Conservation (phyloP, 2,329 filamentous ascomycete genomes). For the Aspergillus aculeatinus region DNA sequence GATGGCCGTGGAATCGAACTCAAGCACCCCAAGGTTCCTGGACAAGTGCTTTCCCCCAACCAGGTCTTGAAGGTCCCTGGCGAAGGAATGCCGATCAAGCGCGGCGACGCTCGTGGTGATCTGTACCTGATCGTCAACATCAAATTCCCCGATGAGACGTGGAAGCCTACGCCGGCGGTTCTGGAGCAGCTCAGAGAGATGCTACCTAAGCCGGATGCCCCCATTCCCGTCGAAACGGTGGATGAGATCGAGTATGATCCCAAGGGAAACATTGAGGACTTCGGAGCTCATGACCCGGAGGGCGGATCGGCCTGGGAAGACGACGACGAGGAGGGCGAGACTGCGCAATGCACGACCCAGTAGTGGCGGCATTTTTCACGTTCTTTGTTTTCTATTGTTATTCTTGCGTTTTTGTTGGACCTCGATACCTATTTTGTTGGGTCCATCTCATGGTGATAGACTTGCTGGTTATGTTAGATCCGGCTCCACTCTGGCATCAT, state of each 20-base stretch:
- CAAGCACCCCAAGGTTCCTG: conserved; percentile 70
- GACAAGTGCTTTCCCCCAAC: conserved; percentile 77
- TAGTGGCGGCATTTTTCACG: conserved; percentile 26
- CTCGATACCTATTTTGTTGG: conserved; percentile 12
- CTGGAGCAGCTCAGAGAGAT: conserved; percentile 72
- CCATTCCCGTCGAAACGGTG: conserved; percentile 69
- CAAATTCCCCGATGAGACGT: conserved; percentile 83
- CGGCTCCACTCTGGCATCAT: conserved; percentile 27
- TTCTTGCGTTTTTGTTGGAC: conserved; percentile 7
- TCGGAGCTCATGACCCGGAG: conserved; percentile 46
- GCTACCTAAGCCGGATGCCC: conserved; percentile 63
- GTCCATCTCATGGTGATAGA: conserved; percentile 20
- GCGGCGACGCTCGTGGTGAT: conserved; percentile 78
- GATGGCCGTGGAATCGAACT: conserved; percentile 89
- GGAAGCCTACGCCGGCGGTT: conserved; percentile 70
- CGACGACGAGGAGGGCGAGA: conserved; percentile 48
- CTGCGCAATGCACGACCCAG: conserved; percentile 51
- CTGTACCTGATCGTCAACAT: conserved; percentile 84
- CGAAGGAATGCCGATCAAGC: conserved; percentile 94
- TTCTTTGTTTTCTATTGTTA: conserved; percentile 7
- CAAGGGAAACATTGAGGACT: conserved; percentile 78
- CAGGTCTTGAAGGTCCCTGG: conserved; percentile 82
- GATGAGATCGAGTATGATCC: conserved; percentile 87
- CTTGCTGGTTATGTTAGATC: conserved; percentile 17
- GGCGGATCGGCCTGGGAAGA: conserved; percentile 50